Base-by-base conservation (phyloP, 768 basidiomycete genomes). In the Porpolomopsis calyptriformis region DNA sequence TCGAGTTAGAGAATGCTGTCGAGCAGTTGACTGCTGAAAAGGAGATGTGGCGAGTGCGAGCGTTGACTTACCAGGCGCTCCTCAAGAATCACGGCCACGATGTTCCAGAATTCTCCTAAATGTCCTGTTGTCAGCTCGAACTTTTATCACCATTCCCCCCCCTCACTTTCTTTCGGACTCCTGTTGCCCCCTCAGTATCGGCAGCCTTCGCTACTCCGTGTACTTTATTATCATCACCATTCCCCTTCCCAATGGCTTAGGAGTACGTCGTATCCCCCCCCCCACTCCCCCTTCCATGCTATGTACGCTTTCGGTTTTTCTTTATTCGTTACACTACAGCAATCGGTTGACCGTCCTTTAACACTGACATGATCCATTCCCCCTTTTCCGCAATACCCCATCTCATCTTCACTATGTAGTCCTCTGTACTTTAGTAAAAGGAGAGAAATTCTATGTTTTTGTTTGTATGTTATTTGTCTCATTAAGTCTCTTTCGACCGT, bases 41-140 rank as follows among this genome's bases (percentile, higher is more conserved):
- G 52, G 80, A 82, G 60, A 59, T 70, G 55, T 84, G 80, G 82
- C 76, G 70, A 59, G 68, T 70, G 31, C 71, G 76, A 43, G 75
- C 80, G 2, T 50, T 65, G 37, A 71, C 65, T 43, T 59, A 67
- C 44, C 68, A 74, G 56, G 73, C 76, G 19, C 59, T 82, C 42
- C 70, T 85, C n/a, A 66, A 65, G 39, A 73, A 71, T 49, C 74
- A 81, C 50, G 76, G 76, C 4, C 68, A 79, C 37, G 69, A 74
- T 9, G 76, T 72, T 52, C 78, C 81, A 0, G 68, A 70, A 40
- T 72, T 77, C 52, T 36, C 47, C 4, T 40, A 40, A 40, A 33
- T 26, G 20, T 10, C 24, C 24, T 25, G 4, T 25, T 48, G 14
- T 33, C 16, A 10, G 14, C 16, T 40, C 20, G 4, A 35, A n/a